phyloP scores from a whole-genome alignment of 225 moss, liverwort and hornwort species.

The Pleurozium schreberi region DNA sequence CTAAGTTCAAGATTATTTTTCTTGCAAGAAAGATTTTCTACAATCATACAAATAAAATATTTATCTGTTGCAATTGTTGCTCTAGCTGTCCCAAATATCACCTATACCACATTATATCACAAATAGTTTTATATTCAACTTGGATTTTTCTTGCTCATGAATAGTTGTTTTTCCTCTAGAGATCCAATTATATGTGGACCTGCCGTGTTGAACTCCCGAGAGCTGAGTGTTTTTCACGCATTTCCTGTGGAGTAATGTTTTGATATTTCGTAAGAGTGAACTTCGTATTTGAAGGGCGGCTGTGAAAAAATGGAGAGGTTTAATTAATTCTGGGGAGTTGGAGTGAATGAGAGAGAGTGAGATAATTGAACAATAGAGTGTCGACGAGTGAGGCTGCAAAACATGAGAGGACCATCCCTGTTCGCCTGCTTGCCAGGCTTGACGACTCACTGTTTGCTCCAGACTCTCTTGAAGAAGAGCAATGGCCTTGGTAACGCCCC shows the following conservation, averaged over 20 bases:
- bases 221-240: not conserved
- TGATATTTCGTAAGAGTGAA: not conserved
- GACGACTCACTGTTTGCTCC: conserved; percentile 76
- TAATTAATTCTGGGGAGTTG: not conserved
- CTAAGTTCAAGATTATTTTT: too few species aligned
- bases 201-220: not conserved
- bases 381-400: not conserved
- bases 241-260: not conserved
- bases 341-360: not conserved
- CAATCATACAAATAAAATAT: too few species aligned
- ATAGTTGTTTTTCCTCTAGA: too few species aligned
- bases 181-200: too few species aligned
- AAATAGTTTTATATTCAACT: too few species aligned
- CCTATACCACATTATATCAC: too few species aligned
- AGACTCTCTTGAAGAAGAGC: conserved; percentile 62
- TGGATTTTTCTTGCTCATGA: too few species aligned
- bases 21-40: too few species aligned
- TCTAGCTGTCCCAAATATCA: too few species aligned
- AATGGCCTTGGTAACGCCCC: conserved; percentile 27
- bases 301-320: conserved; percentile 2
- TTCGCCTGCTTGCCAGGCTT: conserved; percentile 88
- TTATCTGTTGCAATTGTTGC: too few species aligned
- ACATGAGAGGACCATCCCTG: conserved; percentile 63
- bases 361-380: not conserved
- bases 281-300: not conserved